These are phyloP conservation scores for Xerocomus nothofagi DNA, from an alignment of 1,284 basidiomycete genomes.

Conservation along the genomic window DNA sequence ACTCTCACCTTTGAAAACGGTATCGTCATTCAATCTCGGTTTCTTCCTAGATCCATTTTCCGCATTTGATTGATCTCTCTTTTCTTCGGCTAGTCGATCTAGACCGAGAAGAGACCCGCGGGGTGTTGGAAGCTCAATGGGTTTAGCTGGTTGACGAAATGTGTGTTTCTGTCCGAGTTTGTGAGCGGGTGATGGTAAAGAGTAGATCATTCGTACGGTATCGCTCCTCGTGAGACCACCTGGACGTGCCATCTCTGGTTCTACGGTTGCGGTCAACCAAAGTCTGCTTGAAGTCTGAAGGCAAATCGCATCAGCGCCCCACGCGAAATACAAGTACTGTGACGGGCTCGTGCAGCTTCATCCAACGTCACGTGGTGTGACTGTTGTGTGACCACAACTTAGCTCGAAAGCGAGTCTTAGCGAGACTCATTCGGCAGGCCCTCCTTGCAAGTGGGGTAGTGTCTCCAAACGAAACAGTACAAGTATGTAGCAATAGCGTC, in stretches of 20 bases:
- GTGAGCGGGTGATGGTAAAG: background rate
- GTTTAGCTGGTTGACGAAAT: slow-evolving; percentile 71
- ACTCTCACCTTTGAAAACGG: slow-evolving; percentile 78
- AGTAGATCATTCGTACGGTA: slow-evolving; percentile 47
- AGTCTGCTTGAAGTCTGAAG: no score
- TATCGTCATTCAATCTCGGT: slow-evolving; percentile 60
- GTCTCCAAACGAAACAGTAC: no score
- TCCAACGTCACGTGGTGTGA: no score
- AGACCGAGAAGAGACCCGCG: slow-evolving; percentile 80
- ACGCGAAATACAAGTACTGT: no score
- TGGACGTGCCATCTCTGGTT: slow-evolving; percentile 71
- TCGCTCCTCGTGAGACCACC: slow-evolving; percentile 76
- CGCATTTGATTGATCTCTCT: slow-evolving; percentile 60
- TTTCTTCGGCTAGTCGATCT: slow-evolving; percentile 85
- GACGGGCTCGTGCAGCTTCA: no score
- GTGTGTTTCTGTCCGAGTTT: slow-evolving; percentile 54
- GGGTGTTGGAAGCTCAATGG: slow-evolving; percentile 71
- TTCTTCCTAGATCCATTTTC: slow-evolving; percentile 62
- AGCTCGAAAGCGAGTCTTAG: no score
- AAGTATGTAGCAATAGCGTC: no score
- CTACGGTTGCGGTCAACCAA: no score
- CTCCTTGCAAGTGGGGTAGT: no score
- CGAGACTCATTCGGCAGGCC: no score
- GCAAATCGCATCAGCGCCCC: no score
- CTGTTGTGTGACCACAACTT: no score